Evolutionary conservation across 2,329 filamentous ascomycete species (phyloP), one percentile per base, ranked within the genome.

Genomic region (Cercospora sesami): DNA sequence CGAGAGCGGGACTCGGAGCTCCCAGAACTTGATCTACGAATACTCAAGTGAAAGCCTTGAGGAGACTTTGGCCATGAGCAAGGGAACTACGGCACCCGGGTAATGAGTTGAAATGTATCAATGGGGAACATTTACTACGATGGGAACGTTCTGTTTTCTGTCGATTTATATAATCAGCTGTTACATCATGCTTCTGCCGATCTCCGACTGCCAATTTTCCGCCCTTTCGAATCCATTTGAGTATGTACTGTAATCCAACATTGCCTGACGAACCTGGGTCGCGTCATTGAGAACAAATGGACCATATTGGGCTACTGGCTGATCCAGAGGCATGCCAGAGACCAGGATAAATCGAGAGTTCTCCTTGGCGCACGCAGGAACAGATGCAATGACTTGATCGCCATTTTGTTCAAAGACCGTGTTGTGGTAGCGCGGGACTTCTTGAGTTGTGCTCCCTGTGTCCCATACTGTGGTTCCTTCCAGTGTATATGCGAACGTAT

Each of bases 401-500:
- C 94, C 94, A 30, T 86, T 83, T 71, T 89, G 86, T 75, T 93
- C 90, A 76, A 98, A 97, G 5, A 97, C 92, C 26, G 95, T 91
- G 78, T 95, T 97, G 81, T 97, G 89, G 78, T 89, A 97, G 76
- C 91, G 86, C 65, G 84, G 83, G 14, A 94, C 86, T 58, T 75
- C 69, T 62, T 80, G 83, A 73, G 82, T 82, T 26, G 82, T 80
- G 65, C 83, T 78, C 23, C 83, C 87, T 53, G 79, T 83, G 72
- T 85, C 89, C 78, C 90, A 91, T 74, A 83, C 82, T 1, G 88
- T 89, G 7, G 85, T 87, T 23, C 94, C 94, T 68, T 89, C 85
- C n/a, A 98, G 84, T 3, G 88, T 90, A 79, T 97, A 98, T 16
- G 90, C 89, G 76, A 98, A 98, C 1, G 92, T 89, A 79, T 96